These are phyloP conservation scores for Magnusiomyces ingens DNA, from an alignment of 1,139 yeast species.

Conservation along the genomic window DNA sequence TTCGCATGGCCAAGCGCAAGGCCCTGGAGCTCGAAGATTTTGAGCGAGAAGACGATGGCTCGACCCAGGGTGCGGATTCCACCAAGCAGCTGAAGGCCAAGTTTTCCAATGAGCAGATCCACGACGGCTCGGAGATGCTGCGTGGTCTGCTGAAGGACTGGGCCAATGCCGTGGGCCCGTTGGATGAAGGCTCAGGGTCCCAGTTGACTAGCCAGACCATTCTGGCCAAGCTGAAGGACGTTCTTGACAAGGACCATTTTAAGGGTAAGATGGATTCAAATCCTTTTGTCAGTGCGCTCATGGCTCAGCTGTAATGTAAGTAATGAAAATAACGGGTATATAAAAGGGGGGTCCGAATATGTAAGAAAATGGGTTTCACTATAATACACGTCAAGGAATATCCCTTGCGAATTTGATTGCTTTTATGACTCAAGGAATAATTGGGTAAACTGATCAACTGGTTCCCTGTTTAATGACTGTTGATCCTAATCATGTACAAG, in stretches of 20 bases:
- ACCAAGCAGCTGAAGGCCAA: constrained; percentile 32
- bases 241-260: constrained; percentile 23
- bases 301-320: constrained; percentile 17
- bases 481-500: too few species aligned
- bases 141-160: constrained; percentile 54
- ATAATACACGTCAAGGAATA: too few species aligned
- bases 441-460: too few species aligned
- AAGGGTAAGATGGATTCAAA: constrained; percentile 15
- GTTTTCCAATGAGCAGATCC: constrained; percentile 48
- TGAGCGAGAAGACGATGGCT: constrained; percentile 37
- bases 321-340: too few species aligned
- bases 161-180: constrained; percentile 41
- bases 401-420: too few species aligned
- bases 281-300: constrained; percentile 19
- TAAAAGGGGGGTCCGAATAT: too few species aligned
- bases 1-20: constrained; percentile 91
- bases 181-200: constrained; percentile 29
- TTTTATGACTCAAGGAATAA: too few species aligned
- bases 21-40: constrained; percentile 79
- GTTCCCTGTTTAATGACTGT: too few species aligned
- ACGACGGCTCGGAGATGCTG: constrained; percentile 50
- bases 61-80: neutral
- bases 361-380: too few species aligned
- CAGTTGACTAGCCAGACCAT: constrained; percentile 37
- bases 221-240: constrained; percentile 35